phyloP scores from a whole-genome alignment of 2,329 filamentous ascomycete genomes.

The Xenoacremonium recifei region DNA sequence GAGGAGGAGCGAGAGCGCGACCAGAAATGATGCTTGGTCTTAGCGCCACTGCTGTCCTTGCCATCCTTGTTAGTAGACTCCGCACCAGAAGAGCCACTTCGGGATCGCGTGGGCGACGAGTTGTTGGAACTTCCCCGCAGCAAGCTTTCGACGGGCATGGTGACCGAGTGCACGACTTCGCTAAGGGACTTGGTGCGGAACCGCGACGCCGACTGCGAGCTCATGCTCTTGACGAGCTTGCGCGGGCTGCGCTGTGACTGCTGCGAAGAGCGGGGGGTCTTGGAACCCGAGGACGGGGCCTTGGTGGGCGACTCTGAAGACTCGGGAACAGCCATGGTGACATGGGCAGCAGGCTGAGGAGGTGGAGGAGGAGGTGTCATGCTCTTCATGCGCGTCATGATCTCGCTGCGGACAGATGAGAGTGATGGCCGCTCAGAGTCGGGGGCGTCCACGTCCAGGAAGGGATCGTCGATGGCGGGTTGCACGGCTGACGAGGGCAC shows the following conservation, averaged over 20 bases:
- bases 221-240: constrained; percentile 27
- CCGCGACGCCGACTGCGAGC: constrained; percentile 24
- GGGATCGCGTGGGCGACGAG: too few species aligned
- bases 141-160: constrained; percentile 21
- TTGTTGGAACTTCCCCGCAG: too few species aligned
- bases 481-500: not conserved
- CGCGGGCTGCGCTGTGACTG: too few species aligned
- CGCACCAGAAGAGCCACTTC: not conserved
- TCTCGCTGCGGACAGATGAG: not conserved
- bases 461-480: not conserved
- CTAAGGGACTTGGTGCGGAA: constrained; percentile 23
- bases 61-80: not conserved
- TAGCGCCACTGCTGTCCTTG: constrained; percentile 2
- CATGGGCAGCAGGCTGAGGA: not conserved
- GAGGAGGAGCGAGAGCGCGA: constrained; percentile 22
- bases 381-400: not conserved
- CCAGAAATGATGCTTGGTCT: constrained; percentile 24
- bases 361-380: not conserved
- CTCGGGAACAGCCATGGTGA: not conserved
- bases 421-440: not conserved
- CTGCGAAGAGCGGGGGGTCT: not conserved
- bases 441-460: constrained; percentile 4
- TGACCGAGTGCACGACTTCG: constrained; percentile 19
- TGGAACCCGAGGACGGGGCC: not conserved
- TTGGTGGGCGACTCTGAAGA: not conserved